phyloP scores from a whole-genome alignment of 441 rosid genomes.

The Pelargonium myrrhifolium region DNA sequence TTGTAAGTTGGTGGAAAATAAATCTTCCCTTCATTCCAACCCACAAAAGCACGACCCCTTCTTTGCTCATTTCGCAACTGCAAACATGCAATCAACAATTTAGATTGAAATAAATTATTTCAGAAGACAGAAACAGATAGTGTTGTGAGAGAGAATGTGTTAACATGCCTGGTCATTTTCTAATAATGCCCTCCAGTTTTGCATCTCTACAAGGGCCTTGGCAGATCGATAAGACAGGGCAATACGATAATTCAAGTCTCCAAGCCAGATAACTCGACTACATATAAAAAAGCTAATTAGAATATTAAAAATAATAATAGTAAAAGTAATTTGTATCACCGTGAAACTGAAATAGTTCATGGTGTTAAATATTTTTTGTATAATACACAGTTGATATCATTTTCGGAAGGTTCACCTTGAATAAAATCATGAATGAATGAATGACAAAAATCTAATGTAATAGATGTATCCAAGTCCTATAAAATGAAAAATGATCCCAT shows the following conservation, averaged over 20 bases:
- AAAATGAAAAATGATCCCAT: no score
- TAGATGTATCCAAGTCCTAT: neutral
- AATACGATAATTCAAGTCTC: slow-evolving; percentile 92
- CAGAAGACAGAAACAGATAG: neutral
- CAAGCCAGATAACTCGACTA: slow-evolving; percentile 84
- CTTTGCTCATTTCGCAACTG: slow-evolving; percentile 82
- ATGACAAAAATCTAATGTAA: no score
- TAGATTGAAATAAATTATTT: slow-evolving; percentile 13
- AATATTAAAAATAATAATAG: neutral
- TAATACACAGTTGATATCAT: neutral
- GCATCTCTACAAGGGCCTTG: slow-evolving; percentile 95
- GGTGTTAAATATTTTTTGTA: neutral
- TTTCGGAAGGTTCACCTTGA: no score
- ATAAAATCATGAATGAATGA: no score
- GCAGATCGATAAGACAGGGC: slow-evolving; percentile 80
- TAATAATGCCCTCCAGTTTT: slow-evolving; percentile 79
- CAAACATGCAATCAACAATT: slow-evolving; percentile 16
- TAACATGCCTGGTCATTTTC: slow-evolving; percentile 86
- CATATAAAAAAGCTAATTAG: slow-evolving; percentile 13
- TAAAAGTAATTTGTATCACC: neutral
- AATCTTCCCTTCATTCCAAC: slow-evolving; percentile 92
- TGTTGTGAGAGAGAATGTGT: neutral
- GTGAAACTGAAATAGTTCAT: neutral
- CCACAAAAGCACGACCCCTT: slow-evolving; percentile 65
- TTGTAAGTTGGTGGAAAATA: slow-evolving; percentile 98